Conservation (phyloP, 306 rosid genomes). For the Mimosa bimucronata region DNA sequence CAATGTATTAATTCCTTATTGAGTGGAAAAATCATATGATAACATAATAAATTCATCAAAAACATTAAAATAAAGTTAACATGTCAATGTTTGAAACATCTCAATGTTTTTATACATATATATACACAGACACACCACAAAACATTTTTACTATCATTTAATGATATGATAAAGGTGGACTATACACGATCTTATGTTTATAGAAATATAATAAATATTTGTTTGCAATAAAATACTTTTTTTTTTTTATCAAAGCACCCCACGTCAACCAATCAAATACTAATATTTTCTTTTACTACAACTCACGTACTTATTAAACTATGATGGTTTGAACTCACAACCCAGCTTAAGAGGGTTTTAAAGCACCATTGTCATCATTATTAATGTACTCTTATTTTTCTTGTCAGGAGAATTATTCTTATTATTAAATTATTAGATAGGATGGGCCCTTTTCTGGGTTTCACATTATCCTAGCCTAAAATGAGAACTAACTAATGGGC, state of each 20-base stretch:
- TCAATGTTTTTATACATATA: neutral
- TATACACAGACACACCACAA: neutral
- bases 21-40: neutral
- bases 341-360: too few species aligned
- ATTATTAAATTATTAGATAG: neutral
- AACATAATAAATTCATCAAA: neutral
- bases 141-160: neutral
- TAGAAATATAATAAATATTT: neutral
- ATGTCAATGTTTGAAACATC: neutral
- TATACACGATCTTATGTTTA: neutral
- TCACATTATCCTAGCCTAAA: too few species aligned
- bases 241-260: neutral
- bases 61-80: neutral
- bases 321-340: too few species aligned
- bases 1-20: neutral
- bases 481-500: constrained; percentile 33
- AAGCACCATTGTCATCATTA: too few species aligned
- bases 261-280: neutral
- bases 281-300: too few species aligned
- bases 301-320: too few species aligned
- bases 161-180: neutral
- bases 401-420: neutral
- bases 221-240: neutral
- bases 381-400: neutral
- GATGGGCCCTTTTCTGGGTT: neutral